Evolutionary conservation across 2,329 filamentous ascomycete species (phyloP).

Genomic region (Pseudogymnoascus sp.): DNA sequence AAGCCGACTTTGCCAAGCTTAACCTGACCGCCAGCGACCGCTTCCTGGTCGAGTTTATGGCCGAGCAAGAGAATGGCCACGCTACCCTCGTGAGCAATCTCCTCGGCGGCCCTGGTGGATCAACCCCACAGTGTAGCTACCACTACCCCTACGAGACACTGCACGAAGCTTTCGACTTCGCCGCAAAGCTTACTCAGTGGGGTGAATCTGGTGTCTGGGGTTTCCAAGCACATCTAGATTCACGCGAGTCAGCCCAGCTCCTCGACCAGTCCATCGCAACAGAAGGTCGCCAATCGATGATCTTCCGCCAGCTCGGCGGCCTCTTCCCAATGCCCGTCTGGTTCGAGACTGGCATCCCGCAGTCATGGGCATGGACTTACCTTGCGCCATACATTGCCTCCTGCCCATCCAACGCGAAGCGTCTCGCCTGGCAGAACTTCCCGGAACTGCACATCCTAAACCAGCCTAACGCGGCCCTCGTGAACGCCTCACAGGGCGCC

Average conservation of each 20-base stretch:
- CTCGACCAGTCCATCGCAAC: slow-evolving; percentile 70
- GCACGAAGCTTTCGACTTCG: slow-evolving; percentile 74
- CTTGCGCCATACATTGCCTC: slow-evolving; percentile 74
- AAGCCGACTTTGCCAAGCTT: slow-evolving; percentile 59
- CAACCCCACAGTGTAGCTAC: slow-evolving; percentile 70
- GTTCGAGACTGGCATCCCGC: slow-evolving; percentile 73
- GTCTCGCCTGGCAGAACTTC: slow-evolving; percentile 80
- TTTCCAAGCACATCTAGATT: slow-evolving; percentile 71
- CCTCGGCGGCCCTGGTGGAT: slow-evolving; percentile 52
- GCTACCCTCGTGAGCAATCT: slow-evolving; percentile 72
- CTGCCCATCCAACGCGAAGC: slow-evolving; percentile 66
- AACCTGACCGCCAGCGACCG: slow-evolving; percentile 65
- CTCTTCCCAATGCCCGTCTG: slow-evolving; percentile 76
- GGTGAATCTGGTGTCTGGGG: slow-evolving; percentile 76
- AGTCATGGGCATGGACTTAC: slow-evolving; percentile 78
- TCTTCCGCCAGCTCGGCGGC: slow-evolving; percentile 76
- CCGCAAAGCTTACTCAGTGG: slow-evolving; percentile 75
- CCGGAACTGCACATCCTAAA: slow-evolving; percentile 65
- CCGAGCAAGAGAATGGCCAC: slow-evolving; percentile 68
- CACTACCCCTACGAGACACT: slow-evolving; percentile 73
- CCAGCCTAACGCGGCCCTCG: slow-evolving; percentile 66
- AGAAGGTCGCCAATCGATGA: slow-evolving; percentile 75
- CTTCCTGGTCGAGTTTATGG: slow-evolving; percentile 68
- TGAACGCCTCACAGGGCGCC: slow-evolving; percentile 39
- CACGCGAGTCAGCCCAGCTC: slow-evolving; percentile 64